phyloP scores from a whole-genome alignment of 1,284 basidiomycete genomes.

The Hypsizygus ulmarius region DNA sequence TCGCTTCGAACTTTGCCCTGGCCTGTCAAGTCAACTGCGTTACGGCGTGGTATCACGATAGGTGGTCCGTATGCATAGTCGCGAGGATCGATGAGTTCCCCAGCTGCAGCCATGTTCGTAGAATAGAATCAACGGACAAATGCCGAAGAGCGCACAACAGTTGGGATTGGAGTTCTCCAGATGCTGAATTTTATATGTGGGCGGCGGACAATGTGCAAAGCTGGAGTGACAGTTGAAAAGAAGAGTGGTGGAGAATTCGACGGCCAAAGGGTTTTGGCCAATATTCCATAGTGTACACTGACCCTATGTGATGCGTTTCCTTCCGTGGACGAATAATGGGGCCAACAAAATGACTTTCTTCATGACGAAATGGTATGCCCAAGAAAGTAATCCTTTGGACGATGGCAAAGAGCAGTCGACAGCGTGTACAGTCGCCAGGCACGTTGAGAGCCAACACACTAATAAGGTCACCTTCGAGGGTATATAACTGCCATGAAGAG shows the following conservation, averaged over 20 bases:
- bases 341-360: too few species aligned
- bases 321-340: too few species aligned
- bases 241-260: background rate
- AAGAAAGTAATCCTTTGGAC: too few species aligned
- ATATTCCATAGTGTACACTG: too few species aligned
- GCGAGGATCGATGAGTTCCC: conserved; percentile 4
- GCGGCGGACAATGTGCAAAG: background rate
- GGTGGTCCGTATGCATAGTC: conserved; percentile 1
- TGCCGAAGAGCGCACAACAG: background rate
- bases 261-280: background rate
- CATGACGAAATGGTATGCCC: too few species aligned
- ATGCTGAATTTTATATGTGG: conserved; percentile 3
- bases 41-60: conserved; percentile 4
- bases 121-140: background rate
- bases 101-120: background rate
- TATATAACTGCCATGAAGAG: too few species aligned
- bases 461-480: too few species aligned
- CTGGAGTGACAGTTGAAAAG: background rate
- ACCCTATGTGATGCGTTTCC: too few species aligned
- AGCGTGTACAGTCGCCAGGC: too few species aligned
- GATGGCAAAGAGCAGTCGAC: too few species aligned
- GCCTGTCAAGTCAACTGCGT: conserved; percentile 14
- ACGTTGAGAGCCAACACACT: too few species aligned
- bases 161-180: background rate
- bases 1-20: conserved; percentile 13